Evolutionary conservation across 768 basidiomycete genomes (phyloP).

Genomic region (Boletus barrowsii): DNA sequence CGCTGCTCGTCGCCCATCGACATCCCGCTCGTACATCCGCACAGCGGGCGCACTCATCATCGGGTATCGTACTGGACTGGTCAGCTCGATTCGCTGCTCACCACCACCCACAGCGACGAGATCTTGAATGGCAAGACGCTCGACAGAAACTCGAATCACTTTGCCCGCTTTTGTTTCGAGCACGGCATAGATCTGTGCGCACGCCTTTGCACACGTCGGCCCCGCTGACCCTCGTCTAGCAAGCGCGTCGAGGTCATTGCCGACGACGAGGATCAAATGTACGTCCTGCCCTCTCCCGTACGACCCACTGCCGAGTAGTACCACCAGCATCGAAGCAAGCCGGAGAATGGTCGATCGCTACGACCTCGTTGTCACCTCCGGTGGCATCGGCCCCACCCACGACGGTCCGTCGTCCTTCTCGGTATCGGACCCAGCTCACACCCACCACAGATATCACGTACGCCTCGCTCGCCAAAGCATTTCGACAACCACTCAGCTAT

Average conservation of each 20-base stretch:
- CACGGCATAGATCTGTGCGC: slow-evolving; percentile 76
- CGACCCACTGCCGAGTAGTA: slow-evolving; percentile 1
- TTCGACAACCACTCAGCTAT: slow-evolving; percentile 65
- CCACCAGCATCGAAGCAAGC: slow-evolving; percentile 74
- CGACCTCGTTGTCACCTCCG: slow-evolving; percentile 88
- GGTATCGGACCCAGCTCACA: not conserved
- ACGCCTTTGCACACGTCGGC: accelerated
- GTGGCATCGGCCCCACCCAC: slow-evolving; percentile 90
- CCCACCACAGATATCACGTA: slow-evolving; percentile 82
- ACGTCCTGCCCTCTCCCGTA: not conserved
- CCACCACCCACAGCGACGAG: slow-evolving; percentile 59
- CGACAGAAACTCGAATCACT: slow-evolving; percentile 81
- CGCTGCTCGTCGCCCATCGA: no score
- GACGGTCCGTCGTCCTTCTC: slow-evolving; percentile 53
- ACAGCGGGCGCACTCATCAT: slow-evolving; percentile 76
- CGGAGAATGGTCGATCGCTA: slow-evolving; percentile 75
- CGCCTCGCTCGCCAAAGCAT: slow-evolving; percentile 80
- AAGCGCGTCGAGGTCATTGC: slow-evolving; percentile 90
- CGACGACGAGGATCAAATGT: slow-evolving; percentile 89
- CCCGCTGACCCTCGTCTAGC: slow-evolving; percentile 34
- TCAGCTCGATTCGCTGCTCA: no score
- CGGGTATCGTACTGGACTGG: slow-evolving; percentile 44
- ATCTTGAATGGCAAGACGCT: slow-evolving; percentile 90
- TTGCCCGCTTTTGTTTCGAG: slow-evolving; percentile 87
- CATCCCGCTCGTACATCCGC: not conserved